Percentiles rank a stretch among this genome's conserved stretches.
Conservation (phyloP, 2,329 filamentous ascomycete species). For the Annulohypoxylon truncatum region DNA sequence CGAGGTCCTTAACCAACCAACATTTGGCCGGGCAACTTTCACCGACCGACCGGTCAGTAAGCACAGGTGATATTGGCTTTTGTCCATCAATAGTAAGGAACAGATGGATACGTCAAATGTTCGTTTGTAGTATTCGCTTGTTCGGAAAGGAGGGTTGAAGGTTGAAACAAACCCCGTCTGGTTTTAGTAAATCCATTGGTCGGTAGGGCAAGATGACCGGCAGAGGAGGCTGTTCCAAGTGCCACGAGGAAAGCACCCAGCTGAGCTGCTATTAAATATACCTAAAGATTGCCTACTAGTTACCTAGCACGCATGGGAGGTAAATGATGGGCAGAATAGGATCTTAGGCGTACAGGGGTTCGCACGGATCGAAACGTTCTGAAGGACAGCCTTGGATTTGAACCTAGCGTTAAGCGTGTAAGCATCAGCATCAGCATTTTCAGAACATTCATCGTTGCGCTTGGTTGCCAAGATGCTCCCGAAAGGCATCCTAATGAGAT, state of each 20-base stretch:
- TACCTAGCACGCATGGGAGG: conserved; percentile 4
- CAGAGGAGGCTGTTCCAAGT: conserved; percentile 22
- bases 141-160: conserved; percentile 28
- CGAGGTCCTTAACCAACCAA: conserved; percentile 11
- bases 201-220: conserved; percentile 33
- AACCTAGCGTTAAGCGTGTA: conserved; percentile 10
- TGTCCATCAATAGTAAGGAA: conserved; percentile 21
- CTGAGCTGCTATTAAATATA: conserved; percentile 21
- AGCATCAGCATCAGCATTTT: conserved; percentile 10
- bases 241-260: conserved; percentile 16
- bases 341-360: conserved; percentile 36
- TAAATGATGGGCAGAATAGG: conserved; percentile 29
- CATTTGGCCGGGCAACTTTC: conserved; percentile 11
- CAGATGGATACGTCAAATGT: conserved; percentile 15
- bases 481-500: conserved; percentile 39
- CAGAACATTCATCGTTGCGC: conserved; percentile 16
- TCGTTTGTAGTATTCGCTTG: conserved; percentile 31
- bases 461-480: conserved; percentile 29
- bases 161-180: conserved; percentile 41
- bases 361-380: conserved; percentile 42
- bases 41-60: conserved; percentile 29
- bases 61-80: conserved; percentile 8
- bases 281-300: background rate
- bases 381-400: conserved; percentile 21
- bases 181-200: conserved; percentile 41